These are phyloP conservation scores for Saitozyma podzolica DNA, from an alignment of 768 basidiomycete species.

Conservation along the genomic window DNA sequence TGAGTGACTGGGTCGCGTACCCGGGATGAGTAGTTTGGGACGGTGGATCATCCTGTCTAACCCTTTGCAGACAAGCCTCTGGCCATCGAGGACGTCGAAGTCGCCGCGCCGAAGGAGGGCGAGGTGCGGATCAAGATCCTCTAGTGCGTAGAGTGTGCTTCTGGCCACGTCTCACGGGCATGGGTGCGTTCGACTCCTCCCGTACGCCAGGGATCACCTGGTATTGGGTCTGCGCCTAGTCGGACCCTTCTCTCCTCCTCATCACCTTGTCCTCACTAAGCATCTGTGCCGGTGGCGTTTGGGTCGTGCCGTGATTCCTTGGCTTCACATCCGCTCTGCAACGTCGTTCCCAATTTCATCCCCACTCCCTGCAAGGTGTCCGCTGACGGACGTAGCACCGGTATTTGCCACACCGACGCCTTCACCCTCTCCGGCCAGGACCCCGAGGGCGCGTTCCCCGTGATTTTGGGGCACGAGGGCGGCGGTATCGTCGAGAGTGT, in stretches of 20 bases:
- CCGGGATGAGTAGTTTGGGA: no score
- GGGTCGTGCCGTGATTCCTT: no score
- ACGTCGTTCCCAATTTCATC: no score
- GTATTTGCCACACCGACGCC: conserved; percentile 97
- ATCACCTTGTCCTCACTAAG: no score
- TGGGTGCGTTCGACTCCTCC: conserved; percentile 5
- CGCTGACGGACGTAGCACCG: no score
- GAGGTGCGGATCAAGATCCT: conserved; percentile 94
- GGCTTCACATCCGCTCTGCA: no score
- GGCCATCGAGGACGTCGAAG: conserved; percentile 86
- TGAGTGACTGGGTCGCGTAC: conserved; percentile 7
- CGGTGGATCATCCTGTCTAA: no score
- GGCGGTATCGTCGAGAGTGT: conserved; percentile 77
- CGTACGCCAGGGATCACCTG: no score
- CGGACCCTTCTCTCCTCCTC: no score
- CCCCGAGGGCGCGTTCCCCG: conserved; percentile 89
- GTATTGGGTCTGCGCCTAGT: no score
- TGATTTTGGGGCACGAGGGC: conserved; percentile 85
- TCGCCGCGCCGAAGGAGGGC: conserved; percentile 81
- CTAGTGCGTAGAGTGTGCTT: conserved; percentile 56
- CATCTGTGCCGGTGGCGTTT: no score
- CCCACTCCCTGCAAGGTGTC: no score
- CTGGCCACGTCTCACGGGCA: background rate
- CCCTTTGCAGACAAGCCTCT: conserved; percentile 56
- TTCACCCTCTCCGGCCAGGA: conserved; percentile 96